These are phyloP conservation scores for Mycena indigotica DNA, from an alignment of 768 basidiomycete genomes.

Conservation along the genomic window DNA sequence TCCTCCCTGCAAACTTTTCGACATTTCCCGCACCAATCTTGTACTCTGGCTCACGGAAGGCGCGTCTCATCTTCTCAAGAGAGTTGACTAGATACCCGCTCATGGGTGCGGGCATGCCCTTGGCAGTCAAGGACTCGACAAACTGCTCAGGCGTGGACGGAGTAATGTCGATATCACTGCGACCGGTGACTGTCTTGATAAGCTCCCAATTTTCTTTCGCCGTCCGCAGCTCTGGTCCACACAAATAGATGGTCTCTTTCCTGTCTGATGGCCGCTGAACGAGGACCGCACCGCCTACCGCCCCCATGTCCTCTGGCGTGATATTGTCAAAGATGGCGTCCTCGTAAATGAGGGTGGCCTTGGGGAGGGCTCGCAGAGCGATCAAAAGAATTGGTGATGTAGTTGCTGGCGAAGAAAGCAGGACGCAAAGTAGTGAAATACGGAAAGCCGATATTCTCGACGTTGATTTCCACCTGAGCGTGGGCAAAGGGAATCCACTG, in stretches of 20 bases:
- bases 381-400: neutral
- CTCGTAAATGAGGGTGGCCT: neutral
- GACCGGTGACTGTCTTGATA: neutral
- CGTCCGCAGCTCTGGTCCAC: neutral
- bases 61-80: neutral
- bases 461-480: neutral
- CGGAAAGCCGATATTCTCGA: neutral
- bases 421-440: neutral
- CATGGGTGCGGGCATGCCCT: neutral
- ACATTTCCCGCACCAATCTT: neutral
- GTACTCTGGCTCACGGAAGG: neutral
- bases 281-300: neutral
- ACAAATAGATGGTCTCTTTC: neutral
- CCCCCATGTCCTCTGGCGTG: neutral
- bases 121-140: neutral
- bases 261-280: neutral
- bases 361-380: neutral
- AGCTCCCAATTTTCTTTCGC: neutral
- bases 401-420: constrained; percentile 1
- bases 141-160: neutral
- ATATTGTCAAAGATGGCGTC: neutral
- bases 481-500: neutral
- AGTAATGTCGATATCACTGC: neutral
- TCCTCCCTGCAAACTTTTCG: neutral
- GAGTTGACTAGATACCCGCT: neutral